Conservation (phyloP, 495 filamentous ascomycete species). For the Amphirosellinia nigrospora region DNA sequence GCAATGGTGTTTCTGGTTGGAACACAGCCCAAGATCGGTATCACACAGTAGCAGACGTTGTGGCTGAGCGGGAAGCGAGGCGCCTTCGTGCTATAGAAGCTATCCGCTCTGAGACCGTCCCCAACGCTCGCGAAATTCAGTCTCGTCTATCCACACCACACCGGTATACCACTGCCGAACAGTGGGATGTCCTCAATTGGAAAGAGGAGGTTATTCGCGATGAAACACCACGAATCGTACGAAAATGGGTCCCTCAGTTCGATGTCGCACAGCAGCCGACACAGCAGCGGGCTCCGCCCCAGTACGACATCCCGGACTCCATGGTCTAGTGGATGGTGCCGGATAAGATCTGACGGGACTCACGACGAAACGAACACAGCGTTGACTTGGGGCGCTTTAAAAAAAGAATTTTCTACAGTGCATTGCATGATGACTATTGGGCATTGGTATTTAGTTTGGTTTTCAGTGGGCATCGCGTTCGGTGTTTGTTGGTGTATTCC, state of each 20-base stretch:
- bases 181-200: slow-evolving; percentile 49
- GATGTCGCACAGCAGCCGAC: slow-evolving; percentile 23
- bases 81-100: slow-evolving; percentile 47
- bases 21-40: slow-evolving; percentile 48
- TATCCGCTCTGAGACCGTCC: slow-evolving; percentile 35
- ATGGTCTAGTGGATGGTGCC: slow-evolving; percentile 37
- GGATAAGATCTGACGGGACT: slow-evolving; percentile 22
- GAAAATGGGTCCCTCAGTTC: slow-evolving; percentile 43
- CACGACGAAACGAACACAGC: slow-evolving; percentile 29
- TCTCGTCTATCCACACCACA: slow-evolving; percentile 36
- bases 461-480: slow-evolving; percentile 41
- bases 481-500: slow-evolving; percentile 41
- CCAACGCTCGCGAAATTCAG: slow-evolving; percentile 35
- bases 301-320: slow-evolving; percentile 32
- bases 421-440: slow-evolving; percentile 31
- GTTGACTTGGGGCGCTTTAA: slow-evolving; percentile 14
- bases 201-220: slow-evolving; percentile 47
- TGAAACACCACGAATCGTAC: slow-evolving; percentile 39
- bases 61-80: slow-evolving; percentile 64
- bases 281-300: slow-evolving; percentile 28
- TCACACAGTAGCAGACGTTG: slow-evolving; percentile 56
- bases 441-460: slow-evolving; percentile 30
- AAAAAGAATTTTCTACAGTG: slow-evolving; percentile 27
- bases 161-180: slow-evolving; percentile 36
- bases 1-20: slow-evolving; percentile 53